Evolutionary conservation across 108 stramenopile genomes (phyloP).

Genomic region (Conticribra guillardii): DNA sequence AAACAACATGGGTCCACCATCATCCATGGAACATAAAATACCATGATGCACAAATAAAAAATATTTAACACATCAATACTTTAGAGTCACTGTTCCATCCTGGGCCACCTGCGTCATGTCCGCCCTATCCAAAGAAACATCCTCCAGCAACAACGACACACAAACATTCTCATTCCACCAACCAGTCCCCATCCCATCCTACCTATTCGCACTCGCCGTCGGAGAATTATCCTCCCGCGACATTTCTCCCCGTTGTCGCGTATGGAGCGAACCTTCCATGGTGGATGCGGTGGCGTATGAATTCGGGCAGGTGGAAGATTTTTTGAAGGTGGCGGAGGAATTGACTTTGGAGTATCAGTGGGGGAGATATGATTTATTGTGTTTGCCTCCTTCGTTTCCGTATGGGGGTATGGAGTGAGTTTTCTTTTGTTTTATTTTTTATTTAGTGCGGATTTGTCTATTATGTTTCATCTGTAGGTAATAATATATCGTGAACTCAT

Average conservation of each 20-base stretch:
- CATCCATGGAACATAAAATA: too few species aligned
- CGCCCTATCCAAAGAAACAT: conserved; percentile 59
- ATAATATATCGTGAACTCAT: too few species aligned
- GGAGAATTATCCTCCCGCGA: conserved; percentile 82
- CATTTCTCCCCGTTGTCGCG: conserved; percentile 78
- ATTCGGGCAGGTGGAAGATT: conserved; percentile 93
- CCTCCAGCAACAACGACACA: conserved; percentile 8
- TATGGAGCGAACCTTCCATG: conserved; percentile 95
- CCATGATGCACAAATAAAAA: too few species aligned
- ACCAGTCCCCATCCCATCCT: conserved; percentile 92
- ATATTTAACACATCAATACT: conserved; percentile 7
- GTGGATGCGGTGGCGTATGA: conserved; percentile 93
- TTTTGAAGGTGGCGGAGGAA: conserved; percentile 88
- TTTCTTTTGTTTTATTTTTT: too few species aligned
- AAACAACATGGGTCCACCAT: too few species aligned
- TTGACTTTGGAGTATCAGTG: conserved; percentile 77
- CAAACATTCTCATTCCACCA: conserved; percentile 74
- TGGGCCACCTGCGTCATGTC: conserved; percentile 97
- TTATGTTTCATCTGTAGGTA: neutral
- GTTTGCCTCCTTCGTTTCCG: conserved; percentile 96
- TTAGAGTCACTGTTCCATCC: conserved; percentile 73
- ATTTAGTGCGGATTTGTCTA: neutral
- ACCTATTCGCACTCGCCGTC: conserved; percentile 94
- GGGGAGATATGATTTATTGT: conserved; percentile 88
- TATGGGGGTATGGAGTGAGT: conserved; percentile 96